Conservation (phyloP, 768 basidiomycete species). For the Hysterangium stoloniferum region DNA sequence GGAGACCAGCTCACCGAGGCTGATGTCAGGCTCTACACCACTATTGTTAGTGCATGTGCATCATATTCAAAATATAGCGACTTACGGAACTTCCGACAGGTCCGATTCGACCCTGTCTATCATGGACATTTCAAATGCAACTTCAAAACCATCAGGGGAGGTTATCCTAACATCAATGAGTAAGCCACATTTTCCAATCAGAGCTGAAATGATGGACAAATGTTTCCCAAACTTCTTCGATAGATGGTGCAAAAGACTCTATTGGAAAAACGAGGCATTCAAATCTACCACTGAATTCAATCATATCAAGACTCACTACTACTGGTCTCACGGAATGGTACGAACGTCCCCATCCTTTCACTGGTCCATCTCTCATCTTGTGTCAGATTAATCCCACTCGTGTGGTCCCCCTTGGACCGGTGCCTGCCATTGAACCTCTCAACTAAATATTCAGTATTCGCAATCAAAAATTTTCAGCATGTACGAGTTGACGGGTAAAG, state of each 20-base stretch:
- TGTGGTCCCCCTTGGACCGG: slow-evolving; percentile 69
- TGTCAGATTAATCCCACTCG: slow-evolving; percentile 69
- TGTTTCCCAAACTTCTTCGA: slow-evolving; percentile 5
- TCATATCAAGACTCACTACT: slow-evolving; percentile 77
- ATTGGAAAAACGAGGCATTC: slow-evolving; percentile 90
- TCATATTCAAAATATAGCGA: background rate
- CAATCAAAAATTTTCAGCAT: background rate
- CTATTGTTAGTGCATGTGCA: slow-evolving; percentile 50
- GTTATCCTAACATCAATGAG: slow-evolving; percentile 78
- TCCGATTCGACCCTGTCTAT: slow-evolving; percentile 89
- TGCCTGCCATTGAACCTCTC: slow-evolving; percentile 55
- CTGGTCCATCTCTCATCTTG: background rate
- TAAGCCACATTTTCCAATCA: slow-evolving; percentile 22
- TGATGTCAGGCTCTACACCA: slow-evolving; percentile 86
- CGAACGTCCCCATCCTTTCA: slow-evolving; percentile 10
- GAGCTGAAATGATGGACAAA: background rate
- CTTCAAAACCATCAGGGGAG: slow-evolving; percentile 72
- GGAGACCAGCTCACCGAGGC: slow-evolving; percentile 81
- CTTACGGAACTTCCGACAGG: slow-evolving; percentile 28
- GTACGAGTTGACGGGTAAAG: too few species aligned
- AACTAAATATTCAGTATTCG: slow-evolving; percentile 7
- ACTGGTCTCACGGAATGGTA: slow-evolving; percentile 50
- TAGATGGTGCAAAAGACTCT: slow-evolving; percentile 79
- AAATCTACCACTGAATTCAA: slow-evolving; percentile 80
- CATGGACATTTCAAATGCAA: slow-evolving; percentile 94